Conservation (phyloP, 2,329 filamentous ascomycete species). For the Paecilomyces niveus region DNA sequence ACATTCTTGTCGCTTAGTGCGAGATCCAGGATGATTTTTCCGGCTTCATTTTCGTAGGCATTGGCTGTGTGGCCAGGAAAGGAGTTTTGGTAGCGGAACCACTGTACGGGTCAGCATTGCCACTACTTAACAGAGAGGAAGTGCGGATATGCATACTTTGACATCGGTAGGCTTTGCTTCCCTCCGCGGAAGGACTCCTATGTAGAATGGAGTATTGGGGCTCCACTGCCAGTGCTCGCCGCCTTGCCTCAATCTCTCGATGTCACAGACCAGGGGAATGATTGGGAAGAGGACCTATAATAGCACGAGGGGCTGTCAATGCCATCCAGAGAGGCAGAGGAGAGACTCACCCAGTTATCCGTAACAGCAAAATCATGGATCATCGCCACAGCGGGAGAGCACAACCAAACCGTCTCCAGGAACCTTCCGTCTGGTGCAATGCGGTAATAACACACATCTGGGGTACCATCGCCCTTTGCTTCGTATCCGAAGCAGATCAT, state of each 20-base stretch:
- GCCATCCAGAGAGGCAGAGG: background rate
- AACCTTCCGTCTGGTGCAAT: constrained; percentile 22
- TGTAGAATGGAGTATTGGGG: constrained; percentile 21
- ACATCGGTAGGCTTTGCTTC: constrained; percentile 23
- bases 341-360: constrained; percentile 25
- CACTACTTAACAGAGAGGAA: background rate
- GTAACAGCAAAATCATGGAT: constrained; percentile 40
- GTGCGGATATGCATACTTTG: constrained; percentile 11
- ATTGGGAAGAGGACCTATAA: constrained; percentile 29
- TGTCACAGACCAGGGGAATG: constrained; percentile 26
- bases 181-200: constrained; percentile 19
- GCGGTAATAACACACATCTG: constrained; percentile 31
- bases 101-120: constrained; percentile 13
- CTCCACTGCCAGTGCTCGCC: constrained; percentile 37
- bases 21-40: constrained; percentile 28
- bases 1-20: constrained; percentile 31
- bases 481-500: constrained; percentile 47
- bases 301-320: constrained; percentile 14
- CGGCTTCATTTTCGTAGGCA: constrained; percentile 25
- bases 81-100: constrained; percentile 28
- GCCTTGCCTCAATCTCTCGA: constrained; percentile 32
- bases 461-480: constrained; percentile 33
- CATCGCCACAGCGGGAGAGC: constrained; percentile 30
- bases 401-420: constrained; percentile 26
- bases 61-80: constrained; percentile 33